Base-by-base conservation (phyloP, 2,329 filamentous ascomycete species). In the Sclerotinia subarctica region DNA sequence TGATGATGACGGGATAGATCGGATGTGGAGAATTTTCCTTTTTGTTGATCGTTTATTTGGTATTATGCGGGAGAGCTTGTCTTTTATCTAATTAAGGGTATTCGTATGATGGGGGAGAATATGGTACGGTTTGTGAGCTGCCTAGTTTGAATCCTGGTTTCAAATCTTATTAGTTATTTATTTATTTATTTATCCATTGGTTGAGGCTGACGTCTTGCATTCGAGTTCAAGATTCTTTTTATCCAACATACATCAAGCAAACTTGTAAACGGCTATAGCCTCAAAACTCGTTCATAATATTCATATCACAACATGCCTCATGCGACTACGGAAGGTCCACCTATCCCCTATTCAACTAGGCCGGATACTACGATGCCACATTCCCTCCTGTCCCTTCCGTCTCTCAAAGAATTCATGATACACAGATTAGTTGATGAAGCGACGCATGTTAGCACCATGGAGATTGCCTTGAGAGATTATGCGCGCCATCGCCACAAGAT, bases 391-490 rank as follows among this genome's bases (percentile, higher is more conserved):
- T 49, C 26, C 7, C 44, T 47, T 5, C 26, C 58, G 3, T 60
- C 44, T 21, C 26, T 60, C 26, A 60, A 60, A 26, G 42, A 47
- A 19, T 49, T 35, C 42, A 60, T 60, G 58, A 19, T 60, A 21
- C 26, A 44, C 26, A 21, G 21, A 13, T 19, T 60, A 17, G 44
- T 60, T 10, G 19, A 32, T 3, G 58, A 44, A 60, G 26, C 21
- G 17, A 47, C 26, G 13, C 5, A 38, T 38, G 2, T 24, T 10
- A 24, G 2, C 44, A 32, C 26, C 26, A 49, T 17, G 26, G 42
- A 47, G 21, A 19, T 3, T 5, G 58, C 58, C 15, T 11, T 60
- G 26, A 11, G 58, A 15, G 19, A n/a, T 7, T 60, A 60, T 15
- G 44, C 4, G 3, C 7, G 58, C 3, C 19, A 35, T 29, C 29